Conservation (phyloP, 2,329 filamentous ascomycete genomes). For the Polychaeton citri region DNA sequence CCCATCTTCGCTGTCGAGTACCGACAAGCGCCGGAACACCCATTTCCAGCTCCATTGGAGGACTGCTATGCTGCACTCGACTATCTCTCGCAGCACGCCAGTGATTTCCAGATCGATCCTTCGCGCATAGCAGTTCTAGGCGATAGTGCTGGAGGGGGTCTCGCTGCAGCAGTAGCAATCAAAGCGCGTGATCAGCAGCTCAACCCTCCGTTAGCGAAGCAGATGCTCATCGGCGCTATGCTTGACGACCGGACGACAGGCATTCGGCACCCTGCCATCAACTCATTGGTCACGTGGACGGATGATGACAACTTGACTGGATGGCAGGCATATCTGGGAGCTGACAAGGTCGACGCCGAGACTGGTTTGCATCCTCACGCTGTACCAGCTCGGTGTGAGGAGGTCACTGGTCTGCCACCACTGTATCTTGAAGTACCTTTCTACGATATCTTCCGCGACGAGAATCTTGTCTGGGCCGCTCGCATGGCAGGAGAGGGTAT, state of each 20-base stretch:
- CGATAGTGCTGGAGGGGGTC: conserved; percentile 26
- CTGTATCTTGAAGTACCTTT: conserved; percentile 31
- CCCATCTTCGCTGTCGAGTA: conserved; percentile 24
- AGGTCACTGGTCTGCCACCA: conserved; percentile 25
- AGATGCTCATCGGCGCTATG: conserved; percentile 34
- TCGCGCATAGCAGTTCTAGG: conserved; percentile 29
- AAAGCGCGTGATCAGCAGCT: conserved; percentile 19
- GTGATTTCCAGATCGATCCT: conserved; percentile 28
- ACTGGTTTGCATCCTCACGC: conserved; percentile 9
- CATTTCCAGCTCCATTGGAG: conserved; percentile 9
- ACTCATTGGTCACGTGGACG: conserved; percentile 24
- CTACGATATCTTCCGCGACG: conserved; percentile 31
- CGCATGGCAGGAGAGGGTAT: conserved; percentile 28
- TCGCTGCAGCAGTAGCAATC: conserved; percentile 9
- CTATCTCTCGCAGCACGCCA: conserved; percentile 26
- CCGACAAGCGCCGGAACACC: conserved; percentile 11
- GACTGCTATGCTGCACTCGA: conserved; percentile 19
- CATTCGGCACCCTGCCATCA: conserved; percentile 18
- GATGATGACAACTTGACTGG: conserved; percentile 25
- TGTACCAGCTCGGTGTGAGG: conserved; percentile 10
- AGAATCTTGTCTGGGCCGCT: conserved; percentile 27
- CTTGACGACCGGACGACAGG: conserved; percentile 28
- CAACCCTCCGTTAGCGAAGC: conserved; percentile 11
- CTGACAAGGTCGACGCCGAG: conserved; percentile 6
- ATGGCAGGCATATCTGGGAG: conserved; percentile 29